Evolutionary conservation across 2,329 filamentous ascomycete species (phyloP), one percentile per base, ranked within the genome.

Genomic region (Neoascochyta sp.): DNA sequence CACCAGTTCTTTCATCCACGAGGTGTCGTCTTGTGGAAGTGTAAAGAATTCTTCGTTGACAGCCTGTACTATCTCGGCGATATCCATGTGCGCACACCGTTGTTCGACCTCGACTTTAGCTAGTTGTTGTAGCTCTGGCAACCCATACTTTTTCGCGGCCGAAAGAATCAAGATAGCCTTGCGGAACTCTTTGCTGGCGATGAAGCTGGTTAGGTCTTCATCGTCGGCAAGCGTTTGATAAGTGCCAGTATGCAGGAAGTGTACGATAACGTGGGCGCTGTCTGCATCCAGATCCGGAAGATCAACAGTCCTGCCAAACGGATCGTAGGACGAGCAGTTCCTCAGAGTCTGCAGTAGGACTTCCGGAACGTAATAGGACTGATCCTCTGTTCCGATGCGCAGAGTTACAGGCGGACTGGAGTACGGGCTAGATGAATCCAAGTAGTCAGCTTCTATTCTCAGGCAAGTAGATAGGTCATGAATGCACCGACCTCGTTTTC

Each of bases 181-280:
- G 5, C 27, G 22, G 14, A 39, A 31, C n/a, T 32, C 27, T 7
- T 2, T n/a, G 14, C n/a, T 29, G 3, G 7, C 22, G 5, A 15
- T 10, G 3, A 15, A 3, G 3, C 4, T 20, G 15, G 22, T 13
- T 8, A 3, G 5, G n/a, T 8, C 9, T 9, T 24, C 20, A 5
- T 11, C n/a, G 18, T 16, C 9, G 22, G 27, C 13, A 11, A 55
- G 46, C 3, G 50, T 51, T 20, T 55, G 52, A 22, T 55, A 55
- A 12, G 32, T 22, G n/a, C 45, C 48, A 4, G 52, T 52, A 38
- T 51, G 36, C n/a, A 54, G 28, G 32, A 43, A 52, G 21, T 54
- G 50, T 14, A 51, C 34, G 13, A 54, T 19, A 9, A 39, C 34
- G 27, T 54, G 50, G 22, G 39, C 41, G 21, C 32, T 49, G 24